Percentiles rank a stretch among this genome's conserved stretches.
phyloP scores from a whole-genome alignment of 2,329 filamentous ascomycete genomes.

The Nigrospora oryzae region DNA sequence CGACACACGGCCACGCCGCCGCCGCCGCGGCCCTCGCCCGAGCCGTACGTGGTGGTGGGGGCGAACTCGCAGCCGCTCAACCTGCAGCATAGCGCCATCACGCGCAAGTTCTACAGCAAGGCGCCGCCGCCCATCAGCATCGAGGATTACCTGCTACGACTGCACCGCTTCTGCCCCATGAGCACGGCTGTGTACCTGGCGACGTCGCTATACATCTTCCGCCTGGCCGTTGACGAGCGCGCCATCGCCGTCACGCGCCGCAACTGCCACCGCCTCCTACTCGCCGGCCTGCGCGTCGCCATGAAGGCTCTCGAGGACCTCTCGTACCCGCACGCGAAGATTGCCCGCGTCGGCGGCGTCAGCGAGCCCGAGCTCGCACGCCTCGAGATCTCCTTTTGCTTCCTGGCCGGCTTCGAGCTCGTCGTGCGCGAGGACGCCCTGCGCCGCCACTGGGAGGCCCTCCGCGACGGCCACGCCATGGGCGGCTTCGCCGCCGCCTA shows the following conservation, averaged over 20 bases:
- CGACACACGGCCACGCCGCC: constrained; percentile 22
- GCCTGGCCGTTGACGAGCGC: constrained; percentile 68
- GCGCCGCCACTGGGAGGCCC: constrained; percentile 58
- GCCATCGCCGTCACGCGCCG: constrained; percentile 72
- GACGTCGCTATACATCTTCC: constrained; percentile 78
- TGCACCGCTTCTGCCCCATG: constrained; percentile 89
- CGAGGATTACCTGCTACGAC: constrained; percentile 74
- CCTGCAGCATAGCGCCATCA: constrained; percentile 76
- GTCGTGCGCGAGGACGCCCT: constrained; percentile 52
- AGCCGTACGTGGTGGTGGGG: constrained; percentile 55
- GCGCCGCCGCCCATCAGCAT: constrained; percentile 74
- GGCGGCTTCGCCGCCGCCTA: neutral
- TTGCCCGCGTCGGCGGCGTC: constrained; percentile 84
- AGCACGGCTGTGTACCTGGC: constrained; percentile 90
- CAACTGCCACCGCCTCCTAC: constrained; percentile 78
- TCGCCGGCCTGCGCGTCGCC: constrained; percentile 78
- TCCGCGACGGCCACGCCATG: constrained; percentile 19
- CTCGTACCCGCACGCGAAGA: constrained; percentile 74
- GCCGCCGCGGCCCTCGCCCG: constrained; percentile 20
- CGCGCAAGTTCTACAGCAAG: constrained; percentile 89
- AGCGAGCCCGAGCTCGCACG: constrained; percentile 72
- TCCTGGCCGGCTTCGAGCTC: constrained; percentile 77
- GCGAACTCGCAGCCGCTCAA: constrained; percentile 64
- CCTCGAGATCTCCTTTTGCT: constrained; percentile 84
- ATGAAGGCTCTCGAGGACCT: constrained; percentile 95